Percentiles rank a stretch among this genome's conserved stretches.
Evolutionary conservation across 768 basidiomycete genomes (phyloP).

Genomic region (Boletus pseudopeckii): DNA sequence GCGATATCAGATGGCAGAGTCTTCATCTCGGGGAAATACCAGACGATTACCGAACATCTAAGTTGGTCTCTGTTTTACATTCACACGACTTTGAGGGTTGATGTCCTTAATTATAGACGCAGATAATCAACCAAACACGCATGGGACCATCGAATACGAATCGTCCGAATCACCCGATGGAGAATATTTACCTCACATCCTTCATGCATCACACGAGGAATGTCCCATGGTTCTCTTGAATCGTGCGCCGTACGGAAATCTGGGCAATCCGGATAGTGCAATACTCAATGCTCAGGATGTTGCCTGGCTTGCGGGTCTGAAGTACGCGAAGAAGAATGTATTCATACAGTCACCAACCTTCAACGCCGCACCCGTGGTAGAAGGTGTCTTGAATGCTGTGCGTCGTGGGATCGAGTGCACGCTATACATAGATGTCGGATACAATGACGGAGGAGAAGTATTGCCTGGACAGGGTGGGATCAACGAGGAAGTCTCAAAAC

Average conservation of each 20-base stretch:
- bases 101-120: slow-evolving; percentile 26
- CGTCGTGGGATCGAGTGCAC: slow-evolving; percentile 57
- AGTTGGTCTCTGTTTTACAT: slow-evolving; percentile 25
- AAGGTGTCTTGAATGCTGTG: slow-evolving; percentile 57
- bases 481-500: slow-evolving; percentile 63
- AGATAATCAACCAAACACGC: slow-evolving; percentile 34
- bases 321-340: slow-evolving; percentile 56
- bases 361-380: slow-evolving; percentile 61
- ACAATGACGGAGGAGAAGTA: slow-evolving; percentile 56
- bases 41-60: slow-evolving; percentile 40
- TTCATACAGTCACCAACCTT: slow-evolving; percentile 76
- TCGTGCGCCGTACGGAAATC: slow-evolving; percentile 55
- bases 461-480: slow-evolving; percentile 69
- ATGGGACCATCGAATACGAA: slow-evolving; percentile 29
- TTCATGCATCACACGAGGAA: slow-evolving; percentile 54
- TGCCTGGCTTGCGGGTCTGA: slow-evolving; percentile 64
- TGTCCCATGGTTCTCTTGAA: slow-evolving; percentile 67
- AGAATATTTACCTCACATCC: slow-evolving; percentile 59
- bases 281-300: slow-evolving; percentile 59
- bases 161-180: slow-evolving; percentile 30
- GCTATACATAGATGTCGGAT: slow-evolving; percentile 57
- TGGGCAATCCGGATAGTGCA: slow-evolving; percentile 38
- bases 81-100: background rate
- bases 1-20: slow-evolving; percentile 7
- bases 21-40: slow-evolving; percentile 32